phyloP scores from a whole-genome alignment of 2,329 filamentous ascomycete genomes.

The Tolypocladium ophioglossoides region DNA sequence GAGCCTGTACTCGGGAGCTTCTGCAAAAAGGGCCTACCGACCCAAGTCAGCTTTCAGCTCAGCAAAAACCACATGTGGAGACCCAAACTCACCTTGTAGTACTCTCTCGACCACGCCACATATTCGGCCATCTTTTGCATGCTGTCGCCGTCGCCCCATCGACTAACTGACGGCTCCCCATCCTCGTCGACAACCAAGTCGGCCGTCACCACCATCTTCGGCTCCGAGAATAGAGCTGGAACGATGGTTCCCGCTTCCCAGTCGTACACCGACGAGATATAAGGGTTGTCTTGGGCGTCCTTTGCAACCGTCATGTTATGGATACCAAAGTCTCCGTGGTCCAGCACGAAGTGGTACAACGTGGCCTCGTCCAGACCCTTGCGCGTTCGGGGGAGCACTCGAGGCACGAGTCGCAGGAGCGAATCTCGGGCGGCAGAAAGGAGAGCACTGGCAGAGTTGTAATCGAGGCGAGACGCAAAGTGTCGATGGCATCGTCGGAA shows the following conservation, averaged over 20 bases:
- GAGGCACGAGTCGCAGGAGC: slow-evolving; percentile 15
- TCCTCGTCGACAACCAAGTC: slow-evolving; percentile 9
- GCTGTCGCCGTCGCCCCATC: slow-evolving; percentile 7
- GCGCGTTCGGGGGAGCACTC: slow-evolving; percentile 6
- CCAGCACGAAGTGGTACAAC: slow-evolving; percentile 20
- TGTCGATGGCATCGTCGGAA: slow-evolving; percentile 5
- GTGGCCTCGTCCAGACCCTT: not conserved
- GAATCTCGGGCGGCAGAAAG: slow-evolving; percentile 12
- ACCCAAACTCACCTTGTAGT: slow-evolving; percentile 11
- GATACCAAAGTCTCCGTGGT: slow-evolving; percentile 22
- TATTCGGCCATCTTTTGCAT: slow-evolving; percentile 9
- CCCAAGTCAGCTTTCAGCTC: not conserved
- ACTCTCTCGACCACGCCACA: slow-evolving; percentile 11
- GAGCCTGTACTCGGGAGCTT: not conserved
- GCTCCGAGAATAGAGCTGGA: slow-evolving; percentile 17
- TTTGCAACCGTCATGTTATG: slow-evolving; percentile 15
- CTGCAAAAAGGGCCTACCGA: slow-evolving; percentile 1
- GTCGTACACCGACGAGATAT: slow-evolving; percentile 18
- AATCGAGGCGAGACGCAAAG: slow-evolving; percentile 2
- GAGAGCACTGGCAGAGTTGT: not conserved
- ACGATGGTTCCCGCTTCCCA: slow-evolving; percentile 19
- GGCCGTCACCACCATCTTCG: slow-evolving; percentile 7
- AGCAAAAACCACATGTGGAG: not conserved
- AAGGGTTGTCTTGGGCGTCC: slow-evolving; percentile 3
- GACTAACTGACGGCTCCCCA: slow-evolving; percentile 10